Conservation (phyloP, 805 yeast species). For the Cyberlindnera suaveolens region DNA sequence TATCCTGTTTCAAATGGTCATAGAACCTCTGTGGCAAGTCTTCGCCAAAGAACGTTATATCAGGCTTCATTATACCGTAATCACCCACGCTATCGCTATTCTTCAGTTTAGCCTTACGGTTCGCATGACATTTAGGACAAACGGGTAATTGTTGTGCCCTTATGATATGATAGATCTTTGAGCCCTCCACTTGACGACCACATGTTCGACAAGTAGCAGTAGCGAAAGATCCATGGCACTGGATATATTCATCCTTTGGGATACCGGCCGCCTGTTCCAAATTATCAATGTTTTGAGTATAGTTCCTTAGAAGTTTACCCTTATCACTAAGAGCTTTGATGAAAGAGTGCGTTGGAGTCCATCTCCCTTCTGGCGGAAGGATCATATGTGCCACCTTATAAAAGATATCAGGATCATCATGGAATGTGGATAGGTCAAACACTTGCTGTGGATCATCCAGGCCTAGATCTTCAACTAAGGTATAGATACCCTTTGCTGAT, state of each 20-base stretch:
- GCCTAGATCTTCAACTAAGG: slow-evolving; percentile 60
- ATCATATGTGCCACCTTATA: slow-evolving; percentile 84
- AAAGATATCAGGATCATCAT: slow-evolving; percentile 70
- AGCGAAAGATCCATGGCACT: slow-evolving; percentile 92
- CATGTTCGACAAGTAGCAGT: slow-evolving; percentile 82
- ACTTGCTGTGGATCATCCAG: slow-evolving; percentile 87
- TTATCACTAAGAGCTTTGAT: slow-evolving; percentile 68
- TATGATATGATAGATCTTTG: slow-evolving; percentile 53
- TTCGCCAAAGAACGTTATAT: slow-evolving; percentile 89
- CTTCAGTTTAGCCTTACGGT: slow-evolving; percentile 31
- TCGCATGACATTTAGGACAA: slow-evolving; percentile 60
- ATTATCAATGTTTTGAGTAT: slow-evolving; percentile 89
- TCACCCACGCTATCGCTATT: slow-evolving; percentile 33
- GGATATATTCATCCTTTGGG: slow-evolving; percentile 58
- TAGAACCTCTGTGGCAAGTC: slow-evolving; percentile 69
- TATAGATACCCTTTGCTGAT: slow-evolving; percentile 80
- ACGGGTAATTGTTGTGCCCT: slow-evolving; percentile 55
- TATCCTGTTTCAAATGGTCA: slow-evolving; percentile 50
- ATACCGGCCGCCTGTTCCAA: slow-evolving; percentile 80
- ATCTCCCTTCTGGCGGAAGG: slow-evolving; percentile 62
- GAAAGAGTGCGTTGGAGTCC: slow-evolving; percentile 77
- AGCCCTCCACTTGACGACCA: slow-evolving; percentile 59
- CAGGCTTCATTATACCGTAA: slow-evolving; percentile 85
- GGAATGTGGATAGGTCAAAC: slow-evolving; percentile 67
- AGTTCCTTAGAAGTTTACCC: slow-evolving; percentile 72